Percentiles rank a stretch among this genome's conserved stretches.
Evolutionary conservation across 129 eudicot genomes (phyloP).

Genomic region (Sambucus nigra): DNA sequence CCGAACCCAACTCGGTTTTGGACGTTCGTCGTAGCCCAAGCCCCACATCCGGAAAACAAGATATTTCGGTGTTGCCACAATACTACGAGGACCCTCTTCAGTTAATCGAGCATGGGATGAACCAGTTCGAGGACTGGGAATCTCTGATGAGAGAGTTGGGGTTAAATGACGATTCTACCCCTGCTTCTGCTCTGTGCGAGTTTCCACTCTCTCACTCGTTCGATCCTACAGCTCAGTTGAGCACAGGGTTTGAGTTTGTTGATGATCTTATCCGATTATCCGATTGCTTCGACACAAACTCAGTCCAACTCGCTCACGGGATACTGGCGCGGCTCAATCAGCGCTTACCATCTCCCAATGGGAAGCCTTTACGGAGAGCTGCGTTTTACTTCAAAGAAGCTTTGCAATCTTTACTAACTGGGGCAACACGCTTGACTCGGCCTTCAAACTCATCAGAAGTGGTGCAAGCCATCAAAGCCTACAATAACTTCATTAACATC

Average conservation of each 20-base stretch:
- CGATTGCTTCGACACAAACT: slow-evolving; percentile 77
- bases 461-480: slow-evolving; percentile 67
- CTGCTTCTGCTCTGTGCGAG: slow-evolving; percentile 24
- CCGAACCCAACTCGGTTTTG: no score
- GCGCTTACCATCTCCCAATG: slow-evolving; percentile 51
- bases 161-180: slow-evolving; percentile 61
- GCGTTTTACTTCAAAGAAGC: slow-evolving; percentile 96
- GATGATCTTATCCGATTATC: slow-evolving; percentile 78
- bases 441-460: slow-evolving; percentile 43
- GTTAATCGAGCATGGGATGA: no score
- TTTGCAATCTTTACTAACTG: slow-evolving; percentile 59
- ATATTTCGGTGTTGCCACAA: no score
- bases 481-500: slow-evolving; percentile 59
- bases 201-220: no score
- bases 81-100: slow-evolving; percentile 36
- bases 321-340: slow-evolving; percentile 82
- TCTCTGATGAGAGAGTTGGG: slow-evolving; percentile 80
- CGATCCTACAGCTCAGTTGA: no score
- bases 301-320: slow-evolving; percentile 65
- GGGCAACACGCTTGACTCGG: slow-evolving; percentile 40
- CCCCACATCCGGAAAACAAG: no score
- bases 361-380: slow-evolving; percentile 79
- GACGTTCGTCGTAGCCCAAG: no score
- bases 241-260: slow-evolving; percentile 45
- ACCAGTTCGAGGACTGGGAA: slow-evolving; percentile 81